Evolutionary conservation across 148 eudicot genomes (phyloP).

Genomic region (Fagopyrum tataricum): DNA sequence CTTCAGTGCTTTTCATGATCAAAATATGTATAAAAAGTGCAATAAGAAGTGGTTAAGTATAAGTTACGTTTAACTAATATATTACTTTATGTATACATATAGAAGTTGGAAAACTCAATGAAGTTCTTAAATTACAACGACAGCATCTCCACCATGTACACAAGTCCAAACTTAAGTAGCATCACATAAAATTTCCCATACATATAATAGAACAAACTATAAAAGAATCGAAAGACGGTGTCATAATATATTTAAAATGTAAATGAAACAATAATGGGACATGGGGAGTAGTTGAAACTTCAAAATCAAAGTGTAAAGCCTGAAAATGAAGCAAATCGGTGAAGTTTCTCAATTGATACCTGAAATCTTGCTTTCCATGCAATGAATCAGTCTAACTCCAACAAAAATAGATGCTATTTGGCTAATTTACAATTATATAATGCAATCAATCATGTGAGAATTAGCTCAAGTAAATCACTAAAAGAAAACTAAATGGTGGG

Average conservation of each 20-base stretch:
- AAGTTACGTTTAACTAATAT: neutral
- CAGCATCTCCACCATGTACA: neutral
- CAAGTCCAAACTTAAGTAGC: slow-evolving; percentile 3
- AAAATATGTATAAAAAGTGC: neutral
- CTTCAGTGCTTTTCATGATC: neutral
- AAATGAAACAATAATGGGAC: slow-evolving; percentile 9
- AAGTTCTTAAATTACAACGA: neutral
- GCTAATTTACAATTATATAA: slow-evolving; percentile 5
- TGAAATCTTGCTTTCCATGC: neutral
- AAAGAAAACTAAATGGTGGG: neutral
- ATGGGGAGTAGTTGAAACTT: slow-evolving; percentile 8
- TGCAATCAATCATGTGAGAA: slow-evolving; percentile 1
- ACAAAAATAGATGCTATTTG: slow-evolving; percentile 6
- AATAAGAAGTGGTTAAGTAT: neutral
- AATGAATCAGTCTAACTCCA: slow-evolving; percentile 6
- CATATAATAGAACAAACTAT: neutral
- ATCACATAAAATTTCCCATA: neutral
- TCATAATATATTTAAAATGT: neutral
- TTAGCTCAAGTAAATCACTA: neutral
- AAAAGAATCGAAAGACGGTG: slow-evolving; percentile 1
- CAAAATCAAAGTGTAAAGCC: neutral
- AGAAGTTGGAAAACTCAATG: neutral
- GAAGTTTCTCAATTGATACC: neutral
- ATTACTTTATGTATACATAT: neutral
- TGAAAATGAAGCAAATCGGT: slow-evolving; percentile 9